Evolutionary conservation across 306 rosid species (phyloP).

Genomic region (Crotalaria pallida): DNA sequence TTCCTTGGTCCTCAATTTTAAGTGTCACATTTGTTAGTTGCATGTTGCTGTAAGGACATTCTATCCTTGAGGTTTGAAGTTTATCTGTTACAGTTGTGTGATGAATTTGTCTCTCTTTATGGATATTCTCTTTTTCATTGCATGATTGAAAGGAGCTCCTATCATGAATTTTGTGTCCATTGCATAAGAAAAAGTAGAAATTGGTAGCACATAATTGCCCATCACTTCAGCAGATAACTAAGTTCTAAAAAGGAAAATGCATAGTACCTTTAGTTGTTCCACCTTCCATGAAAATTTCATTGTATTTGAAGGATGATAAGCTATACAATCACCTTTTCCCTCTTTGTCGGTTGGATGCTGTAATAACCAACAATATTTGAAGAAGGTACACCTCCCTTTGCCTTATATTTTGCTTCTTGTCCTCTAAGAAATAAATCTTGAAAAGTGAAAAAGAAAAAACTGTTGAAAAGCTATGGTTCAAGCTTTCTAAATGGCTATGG

Average conservation of each 20-base stretch:
- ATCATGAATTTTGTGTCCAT: background rate
- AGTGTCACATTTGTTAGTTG: constrained; percentile 19
- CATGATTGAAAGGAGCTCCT: background rate
- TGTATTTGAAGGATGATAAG: constrained; percentile 5
- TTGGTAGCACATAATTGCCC: background rate
- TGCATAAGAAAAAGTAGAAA: background rate
- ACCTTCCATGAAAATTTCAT: background rate
- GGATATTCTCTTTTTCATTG: background rate
- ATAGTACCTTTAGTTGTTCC: background rate
- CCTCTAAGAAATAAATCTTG: constrained; percentile 17
- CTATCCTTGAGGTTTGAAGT: constrained; percentile 28
- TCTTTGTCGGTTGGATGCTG: background rate
- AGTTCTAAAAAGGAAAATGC: background rate
- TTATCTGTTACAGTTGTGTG: constrained; percentile 23
- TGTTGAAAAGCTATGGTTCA: constrained; percentile 8
- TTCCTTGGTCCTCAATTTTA: constrained; percentile 22
- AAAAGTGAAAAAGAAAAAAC: constrained; percentile 23
- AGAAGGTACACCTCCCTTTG: background rate
- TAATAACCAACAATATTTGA: constrained; percentile 1
- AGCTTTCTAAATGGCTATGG: constrained; percentile 10
- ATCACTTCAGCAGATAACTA: background rate
- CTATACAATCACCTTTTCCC: background rate
- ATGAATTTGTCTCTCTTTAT: constrained; percentile 8
- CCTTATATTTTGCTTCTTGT: constrained; percentile 8
- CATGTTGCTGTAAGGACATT: constrained; percentile 42